phyloP scores from a whole-genome alignment of 2,329 filamentous ascomycete genomes.

The Colletotrichum sp. region DNA sequence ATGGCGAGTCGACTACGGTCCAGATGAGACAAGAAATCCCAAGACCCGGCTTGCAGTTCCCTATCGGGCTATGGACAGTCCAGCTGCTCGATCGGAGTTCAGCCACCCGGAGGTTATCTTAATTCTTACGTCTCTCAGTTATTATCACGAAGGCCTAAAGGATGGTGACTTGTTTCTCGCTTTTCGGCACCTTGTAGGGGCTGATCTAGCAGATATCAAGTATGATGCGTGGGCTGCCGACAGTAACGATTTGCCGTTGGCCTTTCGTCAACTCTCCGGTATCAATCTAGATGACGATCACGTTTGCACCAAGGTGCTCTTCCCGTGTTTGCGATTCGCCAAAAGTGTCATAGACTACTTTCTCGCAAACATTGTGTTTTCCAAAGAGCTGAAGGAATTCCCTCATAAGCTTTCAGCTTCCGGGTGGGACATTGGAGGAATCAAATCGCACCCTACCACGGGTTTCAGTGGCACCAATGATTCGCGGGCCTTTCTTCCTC shows the following conservation, averaged over 20 bases:
- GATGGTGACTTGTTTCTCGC: constrained; percentile 52
- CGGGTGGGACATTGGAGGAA: constrained; percentile 66
- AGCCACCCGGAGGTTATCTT: constrained; percentile 66
- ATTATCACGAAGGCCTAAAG: constrained; percentile 60
- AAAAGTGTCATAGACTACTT: constrained; percentile 68
- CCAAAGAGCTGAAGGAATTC: constrained; percentile 66
- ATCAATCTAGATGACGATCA: constrained; percentile 63
- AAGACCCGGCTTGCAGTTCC: constrained; percentile 58
- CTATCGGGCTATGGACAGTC: constrained; percentile 63
- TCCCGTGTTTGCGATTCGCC: constrained; percentile 53
- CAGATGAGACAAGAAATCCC: constrained; percentile 45
- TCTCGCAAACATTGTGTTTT: constrained; percentile 61
- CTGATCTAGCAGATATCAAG: constrained; percentile 55
- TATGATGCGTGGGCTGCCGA: constrained; percentile 54
- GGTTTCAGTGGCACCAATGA: constrained; percentile 78
- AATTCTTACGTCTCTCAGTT: constrained; percentile 57
- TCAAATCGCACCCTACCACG: constrained; percentile 53
- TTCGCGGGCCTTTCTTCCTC: constrained; percentile 59
- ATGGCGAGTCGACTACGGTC: constrained; percentile 70
- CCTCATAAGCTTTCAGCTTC: constrained; percentile 66
- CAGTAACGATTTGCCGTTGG: constrained; percentile 30
- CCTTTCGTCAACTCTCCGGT: constrained; percentile 45
- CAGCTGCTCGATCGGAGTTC: constrained; percentile 61
- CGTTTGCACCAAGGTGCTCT: constrained; percentile 54
- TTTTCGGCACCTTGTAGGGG: constrained; percentile 51